A percentile compares a stretch with the other conserved stretches of the same genome.
Conservation (phyloP, 2,329 filamentous ascomycete species). For the Amauroascus niger region DNA sequence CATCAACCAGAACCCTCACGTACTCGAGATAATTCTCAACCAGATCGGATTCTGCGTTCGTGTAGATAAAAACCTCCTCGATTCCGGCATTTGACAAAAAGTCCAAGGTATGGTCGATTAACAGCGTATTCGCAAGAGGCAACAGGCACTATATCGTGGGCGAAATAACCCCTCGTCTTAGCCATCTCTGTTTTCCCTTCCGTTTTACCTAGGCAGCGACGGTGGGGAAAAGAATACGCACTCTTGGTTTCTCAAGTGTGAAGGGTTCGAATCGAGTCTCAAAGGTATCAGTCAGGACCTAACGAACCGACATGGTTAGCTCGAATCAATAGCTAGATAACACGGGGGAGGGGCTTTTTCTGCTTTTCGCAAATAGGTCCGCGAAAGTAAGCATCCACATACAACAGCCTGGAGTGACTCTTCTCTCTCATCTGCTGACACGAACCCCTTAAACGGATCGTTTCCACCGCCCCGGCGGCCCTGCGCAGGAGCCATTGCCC, state of each 20-base stretch:
- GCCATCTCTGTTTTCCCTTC: background rate
- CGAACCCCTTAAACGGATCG: slow-evolving; percentile 1
- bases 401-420: slow-evolving; percentile 56
- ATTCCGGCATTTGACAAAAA: slow-evolving; percentile 92
- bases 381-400: slow-evolving; percentile 27
- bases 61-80: slow-evolving; percentile 89
- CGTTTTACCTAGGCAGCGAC: background rate
- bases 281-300: slow-evolving; percentile 90
- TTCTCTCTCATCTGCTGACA: slow-evolving; percentile 44
- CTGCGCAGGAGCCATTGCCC: slow-evolving; percentile 1
- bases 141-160: slow-evolving; percentile 62
- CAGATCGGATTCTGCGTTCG: slow-evolving; percentile 73
- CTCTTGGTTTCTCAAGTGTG: slow-evolving; percentile 76
- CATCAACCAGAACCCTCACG: slow-evolving; percentile 11
- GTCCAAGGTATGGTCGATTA: slow-evolving; percentile 96
- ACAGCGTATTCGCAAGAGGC: slow-evolving; percentile 80
- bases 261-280: slow-evolving; percentile 87
- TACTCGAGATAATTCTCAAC: slow-evolving; percentile 75
- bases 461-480: slow-evolving; percentile 7
- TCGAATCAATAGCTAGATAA: background rate
- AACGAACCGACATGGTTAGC: slow-evolving; percentile 6
- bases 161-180: background rate
- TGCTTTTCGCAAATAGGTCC: no score
- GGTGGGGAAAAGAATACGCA: slow-evolving; percentile 41
- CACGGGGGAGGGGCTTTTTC: no score